Evolutionary conservation across 2,329 filamentous ascomycete genomes (phyloP).

Genomic region (Leptographium lundbergii): DNA sequence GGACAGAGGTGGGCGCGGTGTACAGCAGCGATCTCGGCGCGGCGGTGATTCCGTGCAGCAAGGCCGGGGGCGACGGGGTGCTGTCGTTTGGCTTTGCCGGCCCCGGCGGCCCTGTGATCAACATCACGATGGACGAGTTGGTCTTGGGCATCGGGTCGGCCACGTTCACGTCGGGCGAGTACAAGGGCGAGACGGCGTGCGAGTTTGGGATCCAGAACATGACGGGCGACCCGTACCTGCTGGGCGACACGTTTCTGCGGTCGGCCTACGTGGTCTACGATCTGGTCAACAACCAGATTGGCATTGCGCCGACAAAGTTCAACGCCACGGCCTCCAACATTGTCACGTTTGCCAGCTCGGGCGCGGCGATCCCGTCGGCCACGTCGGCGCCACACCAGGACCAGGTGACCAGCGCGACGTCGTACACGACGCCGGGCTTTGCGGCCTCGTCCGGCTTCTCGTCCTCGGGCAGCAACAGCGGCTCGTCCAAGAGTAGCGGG

Average conservation of each 20-base stretch:
- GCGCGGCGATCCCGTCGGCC: slow-evolving; percentile 37
- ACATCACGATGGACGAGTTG: slow-evolving; percentile 41
- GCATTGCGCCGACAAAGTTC: slow-evolving; percentile 41
- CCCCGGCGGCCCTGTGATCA: slow-evolving; percentile 33
- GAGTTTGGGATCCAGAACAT: slow-evolving; percentile 45
- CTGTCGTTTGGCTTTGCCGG: slow-evolving; percentile 44
- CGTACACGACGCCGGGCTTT: slow-evolving; percentile 19
- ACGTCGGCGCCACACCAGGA: slow-evolving; percentile 29
- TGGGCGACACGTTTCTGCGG: slow-evolving; percentile 46
- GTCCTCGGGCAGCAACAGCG: not conserved
- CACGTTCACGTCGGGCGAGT: slow-evolving; percentile 26
- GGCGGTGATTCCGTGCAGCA: slow-evolving; percentile 38
- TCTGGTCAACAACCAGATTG: slow-evolving; percentile 43
- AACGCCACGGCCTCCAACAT: slow-evolving; percentile 38
- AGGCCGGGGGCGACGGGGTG: slow-evolving; percentile 29
- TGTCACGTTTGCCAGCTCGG: slow-evolving; percentile 34
- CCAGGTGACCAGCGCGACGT: slow-evolving; percentile 16
- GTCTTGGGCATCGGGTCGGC: slow-evolving; percentile 30
- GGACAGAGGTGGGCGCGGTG: slow-evolving; percentile 40
- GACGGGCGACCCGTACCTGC: slow-evolving; percentile 28
- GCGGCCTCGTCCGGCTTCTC: slow-evolving; percentile 24
- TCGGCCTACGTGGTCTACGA: slow-evolving; percentile 51
- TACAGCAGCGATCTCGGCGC: slow-evolving; percentile 24
- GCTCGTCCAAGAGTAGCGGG: not conserved
- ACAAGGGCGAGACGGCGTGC: slow-evolving; percentile 34